phyloP scores from a whole-genome alignment of 768 basidiomycete species.

The Agaricus subrufescens region DNA sequence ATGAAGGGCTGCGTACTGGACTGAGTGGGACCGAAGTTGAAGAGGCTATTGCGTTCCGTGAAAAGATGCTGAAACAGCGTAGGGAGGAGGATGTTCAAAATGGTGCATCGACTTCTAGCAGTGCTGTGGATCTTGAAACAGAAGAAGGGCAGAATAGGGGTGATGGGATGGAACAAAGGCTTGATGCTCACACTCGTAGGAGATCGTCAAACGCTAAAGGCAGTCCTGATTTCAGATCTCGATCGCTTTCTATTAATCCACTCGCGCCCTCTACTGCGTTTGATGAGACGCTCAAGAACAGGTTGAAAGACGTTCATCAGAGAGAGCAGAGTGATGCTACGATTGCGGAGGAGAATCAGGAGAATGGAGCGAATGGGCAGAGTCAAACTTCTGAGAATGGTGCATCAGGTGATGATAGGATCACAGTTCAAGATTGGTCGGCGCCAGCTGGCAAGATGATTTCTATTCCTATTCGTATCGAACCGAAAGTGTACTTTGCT shows the following conservation, averaged over 20 bases:
- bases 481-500: conserved; percentile 98
- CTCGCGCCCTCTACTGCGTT: conserved; percentile 80
- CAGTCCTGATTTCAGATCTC: conserved; percentile 21
- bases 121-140: conserved; percentile 10
- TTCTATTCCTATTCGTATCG: conserved; percentile 90
- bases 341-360: conserved; percentile 30
- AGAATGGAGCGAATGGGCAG: conserved; percentile 11
- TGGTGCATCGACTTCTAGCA: conserved; percentile 13
- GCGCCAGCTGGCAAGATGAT: conserved; percentile 89
- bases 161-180: too few species aligned
- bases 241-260: conserved; percentile 71
- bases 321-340: conserved; percentile 19
- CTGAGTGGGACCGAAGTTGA: conserved; percentile 69
- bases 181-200: not conserved
- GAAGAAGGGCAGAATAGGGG: too few species aligned
- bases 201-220: conserved; percentile 16
- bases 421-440: conserved; percentile 62
- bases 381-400: conserved; percentile 23
- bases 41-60: conserved; percentile 83
- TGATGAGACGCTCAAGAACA: conserved; percentile 76
- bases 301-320: conserved; percentile 39
- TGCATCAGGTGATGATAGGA: conserved; percentile 41
- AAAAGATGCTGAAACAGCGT: conserved; percentile 64
- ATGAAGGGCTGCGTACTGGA: conserved; percentile 81
- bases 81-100: conserved; percentile 25